Evolutionary conservation across 306 rosid genomes (phyloP).

Genomic region (Glycine tomentella): DNA sequence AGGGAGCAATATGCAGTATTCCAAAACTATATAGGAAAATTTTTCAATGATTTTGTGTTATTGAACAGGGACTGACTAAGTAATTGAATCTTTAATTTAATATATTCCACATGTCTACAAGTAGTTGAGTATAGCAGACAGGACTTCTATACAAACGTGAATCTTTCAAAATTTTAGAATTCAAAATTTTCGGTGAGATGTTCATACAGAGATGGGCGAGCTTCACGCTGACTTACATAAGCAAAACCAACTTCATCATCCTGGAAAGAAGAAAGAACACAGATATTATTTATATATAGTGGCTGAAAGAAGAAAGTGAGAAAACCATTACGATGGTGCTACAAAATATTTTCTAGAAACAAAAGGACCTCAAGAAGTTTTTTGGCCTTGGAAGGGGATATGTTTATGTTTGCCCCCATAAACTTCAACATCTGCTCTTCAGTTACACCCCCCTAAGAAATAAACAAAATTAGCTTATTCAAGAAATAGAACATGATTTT

Average conservation of each 20-base stretch:
- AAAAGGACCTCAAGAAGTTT: conserved; percentile 82
- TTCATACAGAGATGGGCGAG: conserved; percentile 89
- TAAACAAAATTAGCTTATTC: conserved; percentile 24
- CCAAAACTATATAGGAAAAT: background rate
- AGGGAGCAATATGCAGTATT: conserved; percentile 5
- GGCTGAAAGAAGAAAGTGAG: conserved; percentile 30
- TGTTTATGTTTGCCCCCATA: conserved; percentile 84
- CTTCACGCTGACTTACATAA: conserved; percentile 91
- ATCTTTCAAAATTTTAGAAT: conserved; percentile 28
- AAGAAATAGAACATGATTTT: conserved; percentile 31
- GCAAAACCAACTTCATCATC: conserved; percentile 91
- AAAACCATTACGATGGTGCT: conserved; percentile 21
- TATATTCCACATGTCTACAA: conserved; percentile 27
- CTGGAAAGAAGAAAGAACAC: conserved; percentile 57
- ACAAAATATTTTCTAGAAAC: conserved; percentile 40
- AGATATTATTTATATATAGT: conserved; percentile 25
- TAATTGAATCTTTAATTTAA: conserved; percentile 3
- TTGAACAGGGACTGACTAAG: conserved; percentile 5
- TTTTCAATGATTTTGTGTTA: conserved; percentile 6
- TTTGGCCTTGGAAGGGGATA: conserved; percentile 77
- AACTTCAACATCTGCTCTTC: conserved; percentile 97
- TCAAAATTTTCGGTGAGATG: conserved; percentile 50
- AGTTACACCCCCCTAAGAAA: conserved; percentile 83
- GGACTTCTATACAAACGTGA: conserved; percentile 15
- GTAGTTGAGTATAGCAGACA: conserved; percentile 23